Conservation (phyloP, 2,329 filamentous ascomycete genomes). For the Colletotrichum sp. region DNA sequence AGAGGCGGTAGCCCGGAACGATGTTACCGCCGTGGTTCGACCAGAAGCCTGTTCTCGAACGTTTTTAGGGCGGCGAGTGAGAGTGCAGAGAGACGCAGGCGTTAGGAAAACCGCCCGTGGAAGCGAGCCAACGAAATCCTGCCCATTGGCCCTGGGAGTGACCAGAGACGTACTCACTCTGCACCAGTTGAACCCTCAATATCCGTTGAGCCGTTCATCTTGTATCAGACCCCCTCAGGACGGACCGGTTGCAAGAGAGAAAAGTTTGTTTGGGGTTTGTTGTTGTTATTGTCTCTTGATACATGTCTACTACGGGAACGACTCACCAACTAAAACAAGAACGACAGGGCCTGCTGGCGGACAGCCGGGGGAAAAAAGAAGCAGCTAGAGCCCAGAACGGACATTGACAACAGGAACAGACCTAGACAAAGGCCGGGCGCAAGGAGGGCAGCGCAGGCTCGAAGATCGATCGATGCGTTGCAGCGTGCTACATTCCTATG, state of each 20-base stretch:
- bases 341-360: neutral
- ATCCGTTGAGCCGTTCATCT: neutral
- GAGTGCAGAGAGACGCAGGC: neutral
- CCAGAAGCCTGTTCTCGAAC: neutral
- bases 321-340: slow-evolving; percentile 1
- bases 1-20: neutral
- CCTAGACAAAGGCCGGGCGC: neutral
- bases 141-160: neutral
- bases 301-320: neutral
- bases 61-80: neutral
- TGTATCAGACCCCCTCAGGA: neutral
- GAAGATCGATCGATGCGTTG: slow-evolving; percentile 9
- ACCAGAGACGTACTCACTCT: neutral
- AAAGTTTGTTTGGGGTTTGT: neutral
- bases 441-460: neutral
- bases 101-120: neutral
- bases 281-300: slow-evolving; percentile 11
- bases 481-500: neutral
- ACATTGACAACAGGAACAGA: slow-evolving; percentile 2
- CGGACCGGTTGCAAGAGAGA: neutral
- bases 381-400: neutral
- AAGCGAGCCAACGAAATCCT: neutral
- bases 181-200: neutral
- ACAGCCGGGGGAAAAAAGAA: neutral
- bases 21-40: neutral